These are phyloP conservation scores for Boletus fagicola DNA, from an alignment of 768 basidiomycete species.

Conservation along the genomic window DNA sequence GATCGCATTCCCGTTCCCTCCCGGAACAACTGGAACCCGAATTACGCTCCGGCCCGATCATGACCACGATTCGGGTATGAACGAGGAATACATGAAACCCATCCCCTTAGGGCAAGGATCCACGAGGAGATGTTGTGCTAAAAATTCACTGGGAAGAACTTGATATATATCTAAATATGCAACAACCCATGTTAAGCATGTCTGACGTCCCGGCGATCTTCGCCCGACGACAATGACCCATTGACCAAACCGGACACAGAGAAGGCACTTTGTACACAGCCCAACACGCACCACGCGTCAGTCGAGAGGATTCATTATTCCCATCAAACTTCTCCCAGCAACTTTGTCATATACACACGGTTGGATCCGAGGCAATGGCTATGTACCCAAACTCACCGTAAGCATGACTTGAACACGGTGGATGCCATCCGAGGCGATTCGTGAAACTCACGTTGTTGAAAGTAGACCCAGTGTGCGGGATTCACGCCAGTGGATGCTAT, in stretches of 20 bases:
- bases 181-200: neutral
- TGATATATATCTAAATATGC: slow-evolving; percentile 3
- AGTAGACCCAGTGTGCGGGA: slow-evolving; percentile 45
- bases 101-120: neutral
- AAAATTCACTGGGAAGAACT: neutral
- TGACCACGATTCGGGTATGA: neutral
- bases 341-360: slow-evolving; percentile 27
- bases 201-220: neutral
- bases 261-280: neutral
- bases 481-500: slow-evolving; percentile 49
- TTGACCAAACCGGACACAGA: neutral
- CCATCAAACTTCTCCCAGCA: neutral
- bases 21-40: neutral
- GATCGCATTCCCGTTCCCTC: neutral
- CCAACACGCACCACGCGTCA: neutral
- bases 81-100: neutral
- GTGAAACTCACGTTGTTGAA: slow-evolving; percentile 40
- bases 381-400: slow-evolving; percentile 2
- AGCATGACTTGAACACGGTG: neutral
- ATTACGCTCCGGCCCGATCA: neutral
- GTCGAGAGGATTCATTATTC: neutral
- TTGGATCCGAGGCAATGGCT: slow-evolving; percentile 35
- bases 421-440: neutral
- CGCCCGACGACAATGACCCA: neutral
- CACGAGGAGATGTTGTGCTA: neutral